phyloP scores from a whole-genome alignment of 2,329 filamentous ascomycete species.

The Hypoxylon sp. region DNA sequence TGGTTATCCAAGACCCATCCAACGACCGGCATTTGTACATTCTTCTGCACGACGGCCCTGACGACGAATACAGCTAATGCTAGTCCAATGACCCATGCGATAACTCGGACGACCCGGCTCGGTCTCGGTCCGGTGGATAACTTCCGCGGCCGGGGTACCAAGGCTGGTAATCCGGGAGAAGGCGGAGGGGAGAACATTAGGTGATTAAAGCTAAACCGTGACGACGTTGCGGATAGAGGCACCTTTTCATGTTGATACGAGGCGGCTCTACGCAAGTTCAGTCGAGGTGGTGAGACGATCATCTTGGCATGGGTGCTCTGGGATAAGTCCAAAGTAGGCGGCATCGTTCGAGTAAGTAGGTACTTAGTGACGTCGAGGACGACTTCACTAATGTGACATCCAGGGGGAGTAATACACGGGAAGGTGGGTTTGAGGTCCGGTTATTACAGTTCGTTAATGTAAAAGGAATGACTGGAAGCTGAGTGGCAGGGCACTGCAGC shows the following conservation, averaged over 20 bases:
- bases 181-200: constrained; percentile 77
- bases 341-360: constrained; percentile 56
- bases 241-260: constrained; percentile 70
- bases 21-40: constrained; percentile 54
- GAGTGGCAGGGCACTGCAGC: constrained; percentile 36
- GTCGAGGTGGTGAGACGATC: constrained; percentile 67
- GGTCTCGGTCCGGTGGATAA: constrained; percentile 70
- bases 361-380: constrained; percentile 31
- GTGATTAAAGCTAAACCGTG: constrained; percentile 76
- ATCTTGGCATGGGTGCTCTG: constrained; percentile 64
- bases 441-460: constrained; percentile 31
- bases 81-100: constrained; percentile 69
- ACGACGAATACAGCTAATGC: constrained; percentile 67
- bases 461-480: constrained; percentile 41
- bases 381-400: constrained; percentile 33
- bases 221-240: constrained; percentile 72
- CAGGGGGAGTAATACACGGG: constrained; percentile 14
- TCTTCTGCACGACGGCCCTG: constrained; percentile 54
- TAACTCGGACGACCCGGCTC: constrained; percentile 69
- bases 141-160: constrained; percentile 76
- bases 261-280: constrained; percentile 72
- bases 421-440: constrained; percentile 24
- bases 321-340: constrained; percentile 63
- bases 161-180: constrained; percentile 78
- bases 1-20: constrained; percentile 59